Evolutionary conservation across 2,329 filamentous ascomycete genomes (phyloP).

Genomic region (Monosporascus sp.): DNA sequence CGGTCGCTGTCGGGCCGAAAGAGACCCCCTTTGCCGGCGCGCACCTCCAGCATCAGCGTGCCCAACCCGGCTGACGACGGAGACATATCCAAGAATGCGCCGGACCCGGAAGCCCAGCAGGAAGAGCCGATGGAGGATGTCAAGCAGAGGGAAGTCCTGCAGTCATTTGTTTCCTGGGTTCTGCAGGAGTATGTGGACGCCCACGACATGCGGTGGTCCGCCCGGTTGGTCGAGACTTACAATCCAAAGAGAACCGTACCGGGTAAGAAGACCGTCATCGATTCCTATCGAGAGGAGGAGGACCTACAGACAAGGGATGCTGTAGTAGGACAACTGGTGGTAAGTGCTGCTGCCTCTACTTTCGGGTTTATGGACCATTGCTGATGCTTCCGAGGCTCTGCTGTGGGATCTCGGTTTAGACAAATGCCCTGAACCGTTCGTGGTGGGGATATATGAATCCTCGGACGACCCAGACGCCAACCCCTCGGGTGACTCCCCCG

Average conservation of each 20-base stretch:
- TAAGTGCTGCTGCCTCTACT: constrained; percentile 31
- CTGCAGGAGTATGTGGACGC: constrained; percentile 66
- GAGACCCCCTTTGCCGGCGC: constrained; percentile 55
- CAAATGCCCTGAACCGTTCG: constrained; percentile 37
- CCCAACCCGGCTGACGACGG: constrained; percentile 51
- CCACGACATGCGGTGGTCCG: constrained; percentile 55
- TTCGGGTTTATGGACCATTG: not conserved
- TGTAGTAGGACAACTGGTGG: constrained; percentile 66
- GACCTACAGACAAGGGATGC: constrained; percentile 56
- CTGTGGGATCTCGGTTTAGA: constrained; percentile 56
- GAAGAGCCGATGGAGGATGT: constrained; percentile 51
- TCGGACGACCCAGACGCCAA: constrained; percentile 31
- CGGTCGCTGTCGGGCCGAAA: constrained; percentile 63
- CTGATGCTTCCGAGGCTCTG: constrained; percentile 43
- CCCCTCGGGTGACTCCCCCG: constrained; percentile 35
- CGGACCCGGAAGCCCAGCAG: constrained; percentile 56
- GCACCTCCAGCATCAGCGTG: constrained; percentile 52
- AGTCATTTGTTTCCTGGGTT: constrained; percentile 73
- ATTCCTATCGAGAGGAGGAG: constrained; percentile 60
- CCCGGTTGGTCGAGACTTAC: constrained; percentile 62
- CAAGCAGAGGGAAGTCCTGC: constrained; percentile 59
- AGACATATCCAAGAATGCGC: constrained; percentile 49
- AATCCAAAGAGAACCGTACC: constrained; percentile 59
- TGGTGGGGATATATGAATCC: constrained; percentile 38
- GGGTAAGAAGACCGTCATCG: constrained; percentile 54